Evolutionary conservation across 1,284 basidiomycete species (phyloP), one percentile per base, ranked within the genome.

Genomic region (Stygiomarasmius scandens): DNA sequence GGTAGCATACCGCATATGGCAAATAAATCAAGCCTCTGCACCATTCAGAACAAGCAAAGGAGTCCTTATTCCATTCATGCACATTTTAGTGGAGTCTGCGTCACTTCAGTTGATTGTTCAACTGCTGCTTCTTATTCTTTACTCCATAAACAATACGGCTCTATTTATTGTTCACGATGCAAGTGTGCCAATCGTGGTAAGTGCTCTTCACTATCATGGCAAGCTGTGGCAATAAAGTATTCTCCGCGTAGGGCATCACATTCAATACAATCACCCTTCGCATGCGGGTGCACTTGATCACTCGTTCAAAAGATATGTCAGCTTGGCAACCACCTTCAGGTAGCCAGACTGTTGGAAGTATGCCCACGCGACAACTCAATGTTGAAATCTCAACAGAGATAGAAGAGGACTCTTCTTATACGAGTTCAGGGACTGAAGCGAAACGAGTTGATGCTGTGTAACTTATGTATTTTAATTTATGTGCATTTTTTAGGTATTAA

Each of bases 81-180:
- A 44, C 23, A 59, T 55, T 14, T n/a, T 59, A 10, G 38, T 59
- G 6, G 58, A 59, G 34, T 59, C 58, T 23, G 58, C 58, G 14
- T 29, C 49, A 4, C 43, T 59, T 8, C 58, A 59, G 24, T 52
- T 59, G 8, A 29, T 52, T 12, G 49, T 48, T 34, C 48, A 59
- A 25, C 41, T 59, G 14, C 11, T 55, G 14, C 41, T 59, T 25
- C 27, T 59, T 19, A 48, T 38, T 5, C 25, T 59, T 29, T 54
- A 55, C 23, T 51, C 19, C 9, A 20, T 43, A 9, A 29, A 47
- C 19, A 43, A 47, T 34, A 38, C 54, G 46, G 58, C 53, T 12
- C 58, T 47, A 25, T 55, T 50, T 25, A 51, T 59, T n/a, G 5
- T 47, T 1, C 49, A 55, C 2, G 58, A 59, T 22, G 29, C 24